phyloP scores from a whole-genome alignment of 2,329 filamentous ascomycete species.

The Rhexocercosporidium sp. region DNA sequence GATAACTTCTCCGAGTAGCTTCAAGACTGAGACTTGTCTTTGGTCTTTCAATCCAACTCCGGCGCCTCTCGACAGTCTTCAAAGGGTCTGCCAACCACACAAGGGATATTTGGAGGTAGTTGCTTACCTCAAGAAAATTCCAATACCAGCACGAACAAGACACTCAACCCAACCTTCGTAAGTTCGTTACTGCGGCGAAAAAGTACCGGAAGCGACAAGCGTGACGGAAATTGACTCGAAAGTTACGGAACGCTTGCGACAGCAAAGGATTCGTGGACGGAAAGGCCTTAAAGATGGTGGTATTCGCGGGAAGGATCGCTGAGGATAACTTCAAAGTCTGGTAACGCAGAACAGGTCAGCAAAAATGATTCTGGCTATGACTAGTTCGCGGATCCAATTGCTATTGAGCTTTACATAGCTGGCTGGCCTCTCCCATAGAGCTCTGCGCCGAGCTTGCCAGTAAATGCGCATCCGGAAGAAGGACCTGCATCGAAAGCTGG shows the following conservation, averaged over 20 bases:
- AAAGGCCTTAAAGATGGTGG: constrained; percentile 36
- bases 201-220: constrained; percentile 30
- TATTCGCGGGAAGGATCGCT: constrained; percentile 39
- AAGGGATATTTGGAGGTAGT: constrained; percentile 14
- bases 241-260: constrained; percentile 40
- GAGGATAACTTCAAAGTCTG: constrained; percentile 41
- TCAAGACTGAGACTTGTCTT: background rate
- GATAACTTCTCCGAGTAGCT: background rate
- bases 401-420: constrained; percentile 16
- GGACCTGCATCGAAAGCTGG: constrained; percentile 26
- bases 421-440: constrained; percentile 20
- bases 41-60: background rate
- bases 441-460: constrained; percentile 38
- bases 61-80: background rate
- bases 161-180: constrained; percentile 36
- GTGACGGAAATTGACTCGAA: constrained; percentile 36
- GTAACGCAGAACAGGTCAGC: constrained; percentile 33
- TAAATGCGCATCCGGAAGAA: constrained; percentile 35
- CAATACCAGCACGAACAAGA: constrained; percentile 35
- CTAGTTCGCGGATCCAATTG: constrained; percentile 12
- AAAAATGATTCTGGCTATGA: constrained; percentile 20
- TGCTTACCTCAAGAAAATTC: constrained; percentile 38
- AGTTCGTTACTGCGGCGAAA: constrained; percentile 34
- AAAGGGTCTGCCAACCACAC: constrained; percentile 33
- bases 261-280: constrained; percentile 37